A percentile compares a stretch with the other conserved stretches of the same genome.
phyloP scores from a whole-genome alignment of 1,284 basidiomycete species.

The Vanrija pseudolonga region DNA sequence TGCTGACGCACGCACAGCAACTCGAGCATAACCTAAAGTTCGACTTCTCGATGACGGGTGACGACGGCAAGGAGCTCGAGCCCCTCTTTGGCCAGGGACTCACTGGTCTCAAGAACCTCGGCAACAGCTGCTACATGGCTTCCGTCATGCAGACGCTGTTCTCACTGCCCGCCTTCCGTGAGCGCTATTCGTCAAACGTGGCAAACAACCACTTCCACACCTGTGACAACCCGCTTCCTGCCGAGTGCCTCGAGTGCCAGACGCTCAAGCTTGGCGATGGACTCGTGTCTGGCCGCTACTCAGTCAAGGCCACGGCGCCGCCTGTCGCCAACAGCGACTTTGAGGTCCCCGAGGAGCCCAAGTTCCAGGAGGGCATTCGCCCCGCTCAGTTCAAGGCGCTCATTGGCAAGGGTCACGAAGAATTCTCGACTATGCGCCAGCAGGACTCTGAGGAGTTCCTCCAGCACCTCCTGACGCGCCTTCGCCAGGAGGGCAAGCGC shows the following conservation, averaged over 20 bases:
- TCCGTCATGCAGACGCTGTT: conserved; percentile 88
- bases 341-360: conserved; percentile 32
- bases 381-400: conserved; percentile 84
- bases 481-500: conserved; percentile 65
- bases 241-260: conserved; percentile 89
- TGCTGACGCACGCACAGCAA: conserved; percentile 58
- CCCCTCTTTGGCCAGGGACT: conserved; percentile 84
- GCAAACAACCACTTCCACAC: conserved; percentile 58
- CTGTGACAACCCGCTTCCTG: conserved; percentile 69
- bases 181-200: conserved; percentile 63
- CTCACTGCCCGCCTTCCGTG: conserved; percentile 71
- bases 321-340: conserved; percentile 34
- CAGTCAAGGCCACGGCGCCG: conserved; percentile 56
- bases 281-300: conserved; percentile 86
- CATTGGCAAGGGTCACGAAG: conserved; percentile 86
- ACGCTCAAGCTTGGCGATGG: conserved; percentile 91
- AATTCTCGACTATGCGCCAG: conserved; percentile 95
- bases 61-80: conserved; percentile 80
- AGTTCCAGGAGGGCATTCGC: conserved; percentile 80
- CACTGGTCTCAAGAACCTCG: conserved; percentile 88
- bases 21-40: conserved; percentile 94
- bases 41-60: conserved; percentile 89
- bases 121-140: conserved; percentile 98
- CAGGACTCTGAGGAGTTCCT: conserved; percentile 98
- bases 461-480: conserved; percentile 66